These are phyloP conservation scores for Wallacemonas rigidus DNA, from an alignment of 208 protist genomes.

Conservation along the genomic window DNA sequence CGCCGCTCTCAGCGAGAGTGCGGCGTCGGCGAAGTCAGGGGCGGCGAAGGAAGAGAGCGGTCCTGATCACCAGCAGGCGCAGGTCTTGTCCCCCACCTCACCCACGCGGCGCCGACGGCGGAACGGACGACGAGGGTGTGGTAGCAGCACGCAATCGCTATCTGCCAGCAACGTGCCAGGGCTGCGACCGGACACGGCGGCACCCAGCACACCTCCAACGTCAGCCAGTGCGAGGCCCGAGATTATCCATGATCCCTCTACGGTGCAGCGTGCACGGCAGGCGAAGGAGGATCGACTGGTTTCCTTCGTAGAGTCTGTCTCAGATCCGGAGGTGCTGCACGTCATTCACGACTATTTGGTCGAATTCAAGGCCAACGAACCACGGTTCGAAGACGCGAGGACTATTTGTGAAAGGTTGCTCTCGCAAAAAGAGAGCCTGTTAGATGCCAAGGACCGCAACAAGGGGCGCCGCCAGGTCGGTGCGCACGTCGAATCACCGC, in stretches of 20 bases:
- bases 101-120: too few species aligned
- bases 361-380: conserved; percentile 19
- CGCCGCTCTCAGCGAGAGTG: too few species aligned
- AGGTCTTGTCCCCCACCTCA: too few species aligned
- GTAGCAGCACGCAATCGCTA: too few species aligned
- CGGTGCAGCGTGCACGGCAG: conserved; percentile 1
- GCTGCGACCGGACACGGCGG: background rate
- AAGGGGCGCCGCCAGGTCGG: background rate
- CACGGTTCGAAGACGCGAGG: conserved; percentile 15
- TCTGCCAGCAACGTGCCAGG: too few species aligned
- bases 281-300: conserved; percentile 27
- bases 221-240: background rate
- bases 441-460: conserved; percentile 15
- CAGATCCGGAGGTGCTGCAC: conserved; percentile 48
- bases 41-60: too few species aligned
- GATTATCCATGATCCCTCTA: background rate
- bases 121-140: too few species aligned
- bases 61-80: too few species aligned
- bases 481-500: background rate
- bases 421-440: conserved; percentile 29
- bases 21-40: too few species aligned
- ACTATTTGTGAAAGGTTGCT: conserved; percentile 34
- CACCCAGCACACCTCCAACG: background rate
- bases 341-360: conserved; percentile 45
- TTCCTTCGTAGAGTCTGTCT: conserved; percentile 34